Base-by-base conservation (phyloP, 1,284 basidiomycete genomes). In the Fomes fomentarius region DNA sequence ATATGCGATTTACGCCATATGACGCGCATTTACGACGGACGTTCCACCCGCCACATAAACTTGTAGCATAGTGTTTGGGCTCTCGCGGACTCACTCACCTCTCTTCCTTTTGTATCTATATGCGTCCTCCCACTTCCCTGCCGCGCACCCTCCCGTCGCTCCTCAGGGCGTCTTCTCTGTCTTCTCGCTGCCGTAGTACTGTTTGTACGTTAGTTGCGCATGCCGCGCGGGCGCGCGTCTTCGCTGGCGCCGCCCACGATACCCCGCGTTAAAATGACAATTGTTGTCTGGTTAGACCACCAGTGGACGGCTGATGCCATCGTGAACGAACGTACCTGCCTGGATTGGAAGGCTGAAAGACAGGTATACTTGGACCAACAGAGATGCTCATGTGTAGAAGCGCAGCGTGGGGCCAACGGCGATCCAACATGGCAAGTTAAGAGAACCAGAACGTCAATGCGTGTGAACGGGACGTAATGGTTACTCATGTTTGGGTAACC, bases 51-150 rank as follows among this genome's bases (percentile, higher is more conserved):
- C n/a, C 45, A 37, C 37, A 42, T 39, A 54, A 41, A 52, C 50
- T 35, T 60, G 58, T 60, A 60, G 58, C 58, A 60, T 60, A 60
- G 39, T 47, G 34, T 30, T 35, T 30, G 48, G 40, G n/a, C n/a
- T n/a, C n/a, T n/a, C n/a, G n/a, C 48, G 47, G 39, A 37, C n/a
- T 25, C 39, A 56, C 54, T 56, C 52, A 56, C 54, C 46, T 57
- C 37, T 47, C 54, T 54, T 52, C 50, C 39, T 25, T n/a, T n/a
- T 60, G 58, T 60, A 60, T 60, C 54, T 52, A 54, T 60, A 60
- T 47, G 28, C 15, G 15, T 28, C 34, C 47, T 22, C 41, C 28
- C 19, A n/a, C n/a, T n/a, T 33, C 21, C 26, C 40, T 10, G 12
- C 30, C 24, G 25, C 43, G 43, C 19, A 5, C 22, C 38, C 38